Evolutionary conservation across 805 yeast species (phyloP), one percentile per base, ranked within the genome.

Genomic region (Kazachstania bromeliacearum): DNA sequence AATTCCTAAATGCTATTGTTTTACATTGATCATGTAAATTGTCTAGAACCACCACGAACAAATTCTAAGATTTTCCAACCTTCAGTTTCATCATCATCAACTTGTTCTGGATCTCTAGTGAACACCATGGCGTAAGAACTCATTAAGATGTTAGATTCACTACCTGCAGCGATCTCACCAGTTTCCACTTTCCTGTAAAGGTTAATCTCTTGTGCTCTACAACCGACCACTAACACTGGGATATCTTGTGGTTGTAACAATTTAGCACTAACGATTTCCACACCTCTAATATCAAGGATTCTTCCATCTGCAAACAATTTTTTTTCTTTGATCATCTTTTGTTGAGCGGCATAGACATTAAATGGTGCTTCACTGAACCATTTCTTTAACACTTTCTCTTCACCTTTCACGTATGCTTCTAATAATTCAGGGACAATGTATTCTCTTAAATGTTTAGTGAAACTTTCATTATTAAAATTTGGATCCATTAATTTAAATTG

Each of bases 301-400:
- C 77, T 76, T 31, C 96, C 89, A 51, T 92, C 98, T 10, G 95
- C 78, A 53, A 83, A 84, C 37, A 89, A 67, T 5, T 94, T 94
- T 61, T 88, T 94, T 51, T 88, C 95, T 55, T 81, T 74, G 59
- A 85, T 77, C 56, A 84, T 94, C 62, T 92, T 92, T 59, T 89
- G 87, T 59, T 83, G 85, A 23, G 96, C 95, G 47, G 82, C 75
- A 75, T 94, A 85, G 41, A 92, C 94, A 58, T 89, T 89, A 66
- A 65, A 89, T 30, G 98, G 96, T 20, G 97, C 97, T 64, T 92
- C 98, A 34, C 94, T 79, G 41, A 92, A 75, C 99, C 99, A 92
- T 50, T 68, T 66, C 60, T 88, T 84, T 57, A 92, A 70, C 15
- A 79, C 79, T 34, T 70, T 70, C 44, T 79, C 89, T 50, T 92